phyloP scores from a whole-genome alignment of 495 filamentous ascomycete genomes.

The Trichocladium antarcticum region DNA sequence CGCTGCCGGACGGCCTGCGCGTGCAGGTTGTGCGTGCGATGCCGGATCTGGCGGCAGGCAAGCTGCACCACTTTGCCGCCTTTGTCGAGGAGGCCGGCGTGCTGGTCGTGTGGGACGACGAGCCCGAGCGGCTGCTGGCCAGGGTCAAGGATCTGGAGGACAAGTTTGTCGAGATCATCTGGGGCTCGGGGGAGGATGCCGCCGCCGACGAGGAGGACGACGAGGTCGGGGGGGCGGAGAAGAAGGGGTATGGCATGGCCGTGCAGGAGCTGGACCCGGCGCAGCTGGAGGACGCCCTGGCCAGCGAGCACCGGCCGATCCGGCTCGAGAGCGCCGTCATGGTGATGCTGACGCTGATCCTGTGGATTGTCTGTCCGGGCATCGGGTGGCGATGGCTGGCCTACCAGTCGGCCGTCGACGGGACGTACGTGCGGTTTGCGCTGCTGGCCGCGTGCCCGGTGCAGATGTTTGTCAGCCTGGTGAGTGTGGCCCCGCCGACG shows the following conservation, averaged over 20 bases:
- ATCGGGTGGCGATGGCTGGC: conserved; percentile 56
- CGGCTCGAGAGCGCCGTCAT: conserved; percentile 56
- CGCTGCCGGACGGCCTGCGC: conserved; percentile 58
- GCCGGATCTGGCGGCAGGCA: conserved; percentile 51
- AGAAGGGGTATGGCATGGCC: too few relatives aligned
- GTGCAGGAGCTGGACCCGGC: conserved; percentile 47
- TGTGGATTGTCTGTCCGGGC: conserved; percentile 53
- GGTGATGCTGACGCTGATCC: conserved; percentile 49
- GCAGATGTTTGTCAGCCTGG: conserved; percentile 71
- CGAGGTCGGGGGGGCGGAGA: too few relatives aligned
- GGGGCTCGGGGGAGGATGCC: conserved; percentile 42
- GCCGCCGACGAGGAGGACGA: conserved; percentile 45
- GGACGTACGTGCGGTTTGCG: conserved; percentile 47
- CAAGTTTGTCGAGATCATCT: conserved; percentile 63
- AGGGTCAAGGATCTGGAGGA: conserved; percentile 57
- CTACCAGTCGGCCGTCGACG: conserved; percentile 56
- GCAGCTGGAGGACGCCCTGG: conserved; percentile 55
- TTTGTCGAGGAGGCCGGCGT: conserved; percentile 60
- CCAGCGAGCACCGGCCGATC: conserved; percentile 51
- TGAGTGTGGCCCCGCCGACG: too few relatives aligned
- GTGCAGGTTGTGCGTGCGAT: conserved; percentile 63
- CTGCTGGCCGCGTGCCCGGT: conserved; percentile 54
- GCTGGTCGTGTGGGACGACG: conserved; percentile 68
- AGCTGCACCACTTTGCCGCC: conserved; percentile 66
- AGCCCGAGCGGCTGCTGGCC: conserved; percentile 53